Conservation (phyloP, 1,284 basidiomycete genomes). For the Puccinia horiana region DNA sequence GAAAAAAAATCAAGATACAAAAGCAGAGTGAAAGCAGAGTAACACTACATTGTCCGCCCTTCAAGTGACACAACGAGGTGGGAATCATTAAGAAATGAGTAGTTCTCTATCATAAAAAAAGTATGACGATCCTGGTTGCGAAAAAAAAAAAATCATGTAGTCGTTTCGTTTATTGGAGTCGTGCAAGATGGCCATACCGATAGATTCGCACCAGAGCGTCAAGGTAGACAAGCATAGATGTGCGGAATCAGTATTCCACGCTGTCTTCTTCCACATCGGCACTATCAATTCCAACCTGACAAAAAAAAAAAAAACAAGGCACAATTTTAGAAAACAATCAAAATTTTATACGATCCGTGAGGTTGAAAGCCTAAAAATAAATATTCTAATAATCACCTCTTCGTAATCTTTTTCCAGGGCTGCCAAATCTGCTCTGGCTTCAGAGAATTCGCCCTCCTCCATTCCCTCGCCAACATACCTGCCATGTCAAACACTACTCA, state of each 20-base stretch:
- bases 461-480: conserved; percentile 91
- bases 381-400: conserved; percentile 21
- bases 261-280: conserved; percentile 35
- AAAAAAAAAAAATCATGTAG: too few species aligned
- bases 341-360: background rate
- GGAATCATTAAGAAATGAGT: too few species aligned
- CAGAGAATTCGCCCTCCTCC: conserved; percentile 98
- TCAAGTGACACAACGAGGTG: too few species aligned
- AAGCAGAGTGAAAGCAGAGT: too few species aligned
- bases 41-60: too few species aligned
- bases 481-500: conserved; percentile 52
- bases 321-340: background rate
- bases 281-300: conserved; percentile 36
- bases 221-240: background rate
- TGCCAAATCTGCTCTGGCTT: conserved; percentile 94
- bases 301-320: background rate
- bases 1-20: too few species aligned
- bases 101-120: too few species aligned
- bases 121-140: too few species aligned
- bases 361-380: too few species aligned
- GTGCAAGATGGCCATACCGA: background rate
- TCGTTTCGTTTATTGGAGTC: background rate
- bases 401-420: conserved; percentile 79
- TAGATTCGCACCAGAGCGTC: background rate
- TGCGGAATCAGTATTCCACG: conserved; percentile 17